phyloP scores from a whole-genome alignment of 805 yeast genomes.

The Torulaspora quercuum region DNA sequence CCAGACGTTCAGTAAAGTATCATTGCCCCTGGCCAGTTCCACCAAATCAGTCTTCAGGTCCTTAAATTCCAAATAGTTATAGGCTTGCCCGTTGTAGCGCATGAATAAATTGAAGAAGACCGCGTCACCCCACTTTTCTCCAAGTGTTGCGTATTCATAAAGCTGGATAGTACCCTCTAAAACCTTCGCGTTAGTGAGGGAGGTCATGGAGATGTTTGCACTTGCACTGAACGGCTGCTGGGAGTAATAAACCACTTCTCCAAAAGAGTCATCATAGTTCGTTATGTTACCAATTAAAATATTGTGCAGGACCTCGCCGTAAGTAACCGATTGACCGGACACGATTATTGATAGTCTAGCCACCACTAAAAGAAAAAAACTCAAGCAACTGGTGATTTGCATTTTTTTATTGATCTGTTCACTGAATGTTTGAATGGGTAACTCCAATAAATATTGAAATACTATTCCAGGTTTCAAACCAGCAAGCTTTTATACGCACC shows the following conservation, averaged over 20 bases:
- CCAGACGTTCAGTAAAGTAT: slow-evolving; percentile 1
- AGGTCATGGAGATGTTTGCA: neutral
- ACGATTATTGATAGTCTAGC: no score
- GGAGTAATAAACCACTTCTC: neutral
- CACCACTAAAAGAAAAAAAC: no score
- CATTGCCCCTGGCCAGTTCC: neutral
- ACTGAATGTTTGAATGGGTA: no score
- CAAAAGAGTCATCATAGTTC: neutral
- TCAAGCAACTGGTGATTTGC: no score
- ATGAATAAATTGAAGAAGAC: neutral
- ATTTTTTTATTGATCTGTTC: no score
- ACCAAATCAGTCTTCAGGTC: neutral
- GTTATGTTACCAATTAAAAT: slow-evolving; percentile 2
- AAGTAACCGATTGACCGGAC: no score
- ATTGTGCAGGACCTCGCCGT: slow-evolving; percentile 1
- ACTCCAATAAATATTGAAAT: no score
- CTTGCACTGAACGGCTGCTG: slow-evolving; percentile 1
- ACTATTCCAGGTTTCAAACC: no score
- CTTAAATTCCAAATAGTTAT: slow-evolving; percentile 1
- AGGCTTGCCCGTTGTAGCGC: slow-evolving; percentile 1
- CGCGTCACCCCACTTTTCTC: slow-evolving; percentile 2
- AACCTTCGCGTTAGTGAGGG: neutral
- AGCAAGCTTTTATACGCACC: no score
- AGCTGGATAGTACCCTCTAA: slow-evolving; percentile 1
- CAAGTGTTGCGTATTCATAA: slow-evolving; percentile 1